A percentile compares a stretch with the other conserved stretches of the same genome.
These are phyloP conservation scores for Ogataea dorogensis DNA, from an alignment of 805 yeast genomes.

Conservation along the genomic window DNA sequence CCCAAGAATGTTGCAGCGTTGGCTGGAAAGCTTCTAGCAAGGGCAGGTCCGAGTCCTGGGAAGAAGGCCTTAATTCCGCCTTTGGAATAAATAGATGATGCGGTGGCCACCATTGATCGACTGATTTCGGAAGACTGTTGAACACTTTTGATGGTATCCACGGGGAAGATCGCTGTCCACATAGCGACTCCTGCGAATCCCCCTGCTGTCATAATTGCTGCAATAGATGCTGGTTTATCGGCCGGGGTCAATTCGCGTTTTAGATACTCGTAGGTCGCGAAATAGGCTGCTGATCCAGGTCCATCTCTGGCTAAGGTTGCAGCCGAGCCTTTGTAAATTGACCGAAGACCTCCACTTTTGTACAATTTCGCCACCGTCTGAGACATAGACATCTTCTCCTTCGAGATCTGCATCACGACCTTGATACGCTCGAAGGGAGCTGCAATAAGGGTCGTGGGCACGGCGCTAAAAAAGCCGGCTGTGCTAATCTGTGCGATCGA, in stretches of 20 bases:
- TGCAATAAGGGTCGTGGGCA: slow-evolving; percentile 94
- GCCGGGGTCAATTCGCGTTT: slow-evolving; percentile 58
- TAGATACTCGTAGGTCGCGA: slow-evolving; percentile 87
- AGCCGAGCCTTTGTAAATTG: slow-evolving; percentile 85
- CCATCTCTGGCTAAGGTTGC: slow-evolving; percentile 97
- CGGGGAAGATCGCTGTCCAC: slow-evolving; percentile 97
- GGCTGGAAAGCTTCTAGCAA: slow-evolving; percentile 94
- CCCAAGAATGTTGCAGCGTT: slow-evolving; percentile 99
- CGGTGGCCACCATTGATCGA: slow-evolving; percentile 60
- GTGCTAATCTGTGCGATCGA: slow-evolving; percentile 71
- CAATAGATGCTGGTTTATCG: slow-evolving; percentile 59
- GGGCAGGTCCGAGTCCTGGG: slow-evolving; percentile 97
- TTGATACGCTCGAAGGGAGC: slow-evolving; percentile 97
- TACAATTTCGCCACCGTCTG: slow-evolving; percentile 68
- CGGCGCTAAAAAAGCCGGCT: slow-evolving; percentile 92
- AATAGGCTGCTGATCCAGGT: slow-evolving; percentile 94
- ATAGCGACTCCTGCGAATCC: slow-evolving; percentile 94
- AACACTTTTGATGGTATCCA: slow-evolving; percentile 88
- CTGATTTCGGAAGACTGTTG: slow-evolving; percentile 63
- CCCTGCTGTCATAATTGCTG: slow-evolving; percentile 84
- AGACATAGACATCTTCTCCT: slow-evolving; percentile 45
- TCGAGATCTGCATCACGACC: slow-evolving; percentile 80
- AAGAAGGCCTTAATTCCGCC: slow-evolving; percentile 90
- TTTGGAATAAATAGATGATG: slow-evolving; percentile 63
- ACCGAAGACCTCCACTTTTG: slow-evolving; percentile 75